Conservation (phyloP, 208 protist species). For the Histomonas meleagridis region DNA sequence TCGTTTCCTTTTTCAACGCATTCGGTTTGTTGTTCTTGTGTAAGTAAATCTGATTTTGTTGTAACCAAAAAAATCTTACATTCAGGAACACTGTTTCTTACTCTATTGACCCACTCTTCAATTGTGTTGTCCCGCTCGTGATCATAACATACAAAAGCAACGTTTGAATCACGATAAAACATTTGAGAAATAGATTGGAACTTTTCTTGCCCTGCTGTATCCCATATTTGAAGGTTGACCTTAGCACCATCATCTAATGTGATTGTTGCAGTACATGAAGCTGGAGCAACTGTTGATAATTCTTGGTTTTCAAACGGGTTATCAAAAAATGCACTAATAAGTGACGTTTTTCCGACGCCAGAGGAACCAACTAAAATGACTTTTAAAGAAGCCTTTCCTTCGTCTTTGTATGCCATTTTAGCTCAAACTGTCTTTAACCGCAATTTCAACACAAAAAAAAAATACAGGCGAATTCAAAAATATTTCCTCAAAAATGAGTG, state of each 20-base stretch:
- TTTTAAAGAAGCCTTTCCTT: no score
- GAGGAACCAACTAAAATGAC: constrained; percentile 10
- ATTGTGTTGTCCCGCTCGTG: neutral
- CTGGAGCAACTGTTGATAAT: constrained; percentile 15
- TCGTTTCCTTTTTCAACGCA: neutral
- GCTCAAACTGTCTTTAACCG: no score
- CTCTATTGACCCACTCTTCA: neutral
- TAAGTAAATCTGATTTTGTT: neutral
- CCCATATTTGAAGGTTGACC: constrained; percentile 17
- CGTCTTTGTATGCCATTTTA: no score
- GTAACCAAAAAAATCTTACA: constrained; percentile 6
- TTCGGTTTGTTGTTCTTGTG: neutral
- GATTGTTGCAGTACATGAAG: neutral
- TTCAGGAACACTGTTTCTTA: neutral
- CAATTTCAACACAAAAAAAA: no score
- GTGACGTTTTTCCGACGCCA: neutral
- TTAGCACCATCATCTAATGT: neutral
- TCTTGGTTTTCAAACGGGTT: constrained; percentile 33
- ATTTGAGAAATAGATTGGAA: constrained; percentile 34
- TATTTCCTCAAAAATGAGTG: no score
- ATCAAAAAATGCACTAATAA: constrained; percentile 20
- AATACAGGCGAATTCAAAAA: no score
- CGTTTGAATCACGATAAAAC: constrained; percentile 31
- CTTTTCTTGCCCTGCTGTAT: constrained; percentile 11
- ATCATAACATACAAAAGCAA: constrained; percentile 27